Base-by-base conservation (phyloP, 257 asterid species). In the Nicotiana benthamiana region DNA sequence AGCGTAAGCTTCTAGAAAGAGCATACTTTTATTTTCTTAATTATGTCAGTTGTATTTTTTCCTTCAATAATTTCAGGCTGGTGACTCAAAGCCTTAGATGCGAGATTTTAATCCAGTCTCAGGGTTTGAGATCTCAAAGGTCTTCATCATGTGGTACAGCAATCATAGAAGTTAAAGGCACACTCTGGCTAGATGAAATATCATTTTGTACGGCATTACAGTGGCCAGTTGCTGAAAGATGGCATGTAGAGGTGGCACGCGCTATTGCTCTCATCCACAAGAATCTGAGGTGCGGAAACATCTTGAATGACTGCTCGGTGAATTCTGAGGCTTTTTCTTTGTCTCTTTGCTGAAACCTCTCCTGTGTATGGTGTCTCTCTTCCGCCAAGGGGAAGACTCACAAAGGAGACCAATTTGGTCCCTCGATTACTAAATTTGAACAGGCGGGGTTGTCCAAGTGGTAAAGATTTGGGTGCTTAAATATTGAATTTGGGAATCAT, bases 41-140 rank as follows among this genome's bases (percentile, higher is more conserved):
- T 68, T 20, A 20, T 68, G 59, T 43, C 22, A 22, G 60, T 56
- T 48, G 3, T 72, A 24, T 0, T 13, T 46, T 72, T 48, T 24
- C 78, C 78, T 72, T 72, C 60, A 46, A 72, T 46, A 24, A 46
- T 72, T 72, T 72, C 60, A 46, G 78, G 60, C 4, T 16, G 78
- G 36, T 24, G 22, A 72, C 56, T 13, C 34, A 70, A 40, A 20
- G 34, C 59, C 59, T 70, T 70, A 1, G 2, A 70, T 22, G 32
- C 32, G 54, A 51, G 17, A 51, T 51, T 13, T 51, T 51, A 70
- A 10, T 70, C 11, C 36, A 72, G 24, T 24, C 60, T 43, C 24
- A 12, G 12, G 22, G 20, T 40, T 40, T 20, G 34, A 34, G 32
- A 68, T 54, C 6, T 70, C 22, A 70, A 32, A 70, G 77, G 40